Evolutionary conservation across 352 stramenopile species (phyloP), one percentile per base, ranked within the genome.

Genomic region (Globisporangium perplexum): DNA sequence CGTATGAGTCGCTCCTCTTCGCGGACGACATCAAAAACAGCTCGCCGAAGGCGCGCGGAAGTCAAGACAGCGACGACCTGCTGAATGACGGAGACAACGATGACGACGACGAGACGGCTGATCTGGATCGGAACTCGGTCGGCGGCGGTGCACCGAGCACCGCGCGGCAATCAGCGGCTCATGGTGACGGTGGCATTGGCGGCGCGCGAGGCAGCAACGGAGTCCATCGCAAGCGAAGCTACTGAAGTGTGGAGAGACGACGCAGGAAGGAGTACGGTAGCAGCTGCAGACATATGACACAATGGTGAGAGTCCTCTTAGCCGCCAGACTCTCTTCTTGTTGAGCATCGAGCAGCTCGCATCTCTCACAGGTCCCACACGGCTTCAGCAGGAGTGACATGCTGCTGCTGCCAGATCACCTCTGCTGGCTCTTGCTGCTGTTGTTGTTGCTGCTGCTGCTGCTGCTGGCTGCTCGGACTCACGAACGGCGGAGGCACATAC

Each of bases 361-460:
- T 24, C 22, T 10, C 26, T 64, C 55, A 89, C n/a, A 90, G 72
- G 53, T 91, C 80, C 77, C 80, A 91, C 20, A 87, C 73, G 5
- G 80, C 80, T 65, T 88, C 75, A 14, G 80, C 75, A 24, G 74
- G 47, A 20, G 71, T 14, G 20, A 59, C 43, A 18, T 50, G 45
- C 11, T 51, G 52, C 15, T 75, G 64, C 41, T 76, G 61, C 20
- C 17, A 90, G 23, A 83, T 72, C 18, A 72, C 75, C 64, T 87
- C 74, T 7, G 76, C 72, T 28, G 72, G 48, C 33, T 68, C 22
- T 33, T 14, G 12, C 20, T 6, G 7, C 23, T n/a, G 11, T 20
- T 35, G 61, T 53, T 73, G 57, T 31, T 76, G 66, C 24, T 60
- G 53, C 6, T 30, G 8, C 8, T 59, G 53, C 10, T 49, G 55